Conservation (phyloP, 129 eudicot species). For the Tanacetum coccineum region DNA sequence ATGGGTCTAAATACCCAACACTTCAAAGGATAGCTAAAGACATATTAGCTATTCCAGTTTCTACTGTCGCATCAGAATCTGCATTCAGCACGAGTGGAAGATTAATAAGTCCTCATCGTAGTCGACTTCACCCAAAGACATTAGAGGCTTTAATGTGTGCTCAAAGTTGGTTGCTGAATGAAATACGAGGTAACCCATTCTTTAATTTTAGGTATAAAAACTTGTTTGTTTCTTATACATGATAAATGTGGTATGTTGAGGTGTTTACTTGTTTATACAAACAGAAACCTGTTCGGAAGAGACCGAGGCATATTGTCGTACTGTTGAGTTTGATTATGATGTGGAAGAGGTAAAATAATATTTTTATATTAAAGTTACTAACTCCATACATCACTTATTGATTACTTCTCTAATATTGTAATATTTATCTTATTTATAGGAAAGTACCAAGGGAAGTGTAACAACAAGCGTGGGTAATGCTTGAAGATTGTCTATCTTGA, state of each 20-base stretch:
- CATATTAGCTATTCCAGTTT: conserved; percentile 20
- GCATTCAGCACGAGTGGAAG: too few relatives aligned
- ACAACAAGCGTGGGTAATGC: not conserved
- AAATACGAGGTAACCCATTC: not conserved
- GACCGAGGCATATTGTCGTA: not conserved
- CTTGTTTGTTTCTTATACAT: not conserved
- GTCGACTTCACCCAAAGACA: too few relatives aligned
- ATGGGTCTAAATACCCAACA: conserved; percentile 16
- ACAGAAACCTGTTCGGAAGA: conserved; percentile 1
- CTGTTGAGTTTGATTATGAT: not conserved
- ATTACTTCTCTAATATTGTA: not conserved
- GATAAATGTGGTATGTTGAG: not conserved
- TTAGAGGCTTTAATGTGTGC: too few relatives aligned
- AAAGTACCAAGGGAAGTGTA: not conserved
- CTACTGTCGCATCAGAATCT: conserved; percentile 20
- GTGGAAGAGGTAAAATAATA: not conserved
- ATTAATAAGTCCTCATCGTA: too few relatives aligned
- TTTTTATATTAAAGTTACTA: too few relatives aligned
- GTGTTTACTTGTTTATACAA: not conserved
- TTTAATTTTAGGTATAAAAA: not conserved
- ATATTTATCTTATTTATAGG: not conserved
- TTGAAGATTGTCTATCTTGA: not conserved
- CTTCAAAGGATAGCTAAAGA: conserved; percentile 24
- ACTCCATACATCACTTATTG: too few relatives aligned
- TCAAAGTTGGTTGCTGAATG: too few relatives aligned